Evolutionary conservation across 1,139 yeast species (phyloP).

Genomic region (Kodamaea sp.): DNA sequence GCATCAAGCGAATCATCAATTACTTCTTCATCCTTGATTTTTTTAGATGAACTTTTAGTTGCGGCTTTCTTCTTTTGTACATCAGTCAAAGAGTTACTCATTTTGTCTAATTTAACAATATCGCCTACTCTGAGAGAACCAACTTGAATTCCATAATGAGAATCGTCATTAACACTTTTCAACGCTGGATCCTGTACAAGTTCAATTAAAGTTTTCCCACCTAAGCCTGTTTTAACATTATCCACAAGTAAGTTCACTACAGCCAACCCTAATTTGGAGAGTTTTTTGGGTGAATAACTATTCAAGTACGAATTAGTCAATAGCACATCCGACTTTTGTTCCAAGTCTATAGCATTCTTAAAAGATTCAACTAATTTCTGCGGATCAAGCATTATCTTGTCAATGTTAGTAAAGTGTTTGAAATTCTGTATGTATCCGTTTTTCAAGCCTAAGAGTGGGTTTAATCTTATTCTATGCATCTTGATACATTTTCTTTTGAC

Average conservation of each 20-base stretch:
- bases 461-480: constrained; percentile 19
- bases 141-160: constrained; percentile 28
- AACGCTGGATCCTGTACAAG: constrained; percentile 59
- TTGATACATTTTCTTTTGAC: constrained; percentile 16
- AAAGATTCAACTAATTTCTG: constrained; percentile 38
- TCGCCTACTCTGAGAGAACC: constrained; percentile 77
- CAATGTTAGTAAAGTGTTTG: constrained; percentile 8
- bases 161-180: constrained; percentile 28
- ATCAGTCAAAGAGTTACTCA: constrained; percentile 19
- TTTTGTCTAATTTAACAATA: constrained; percentile 53
- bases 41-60: constrained; percentile 21
- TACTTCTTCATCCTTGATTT: constrained; percentile 13
- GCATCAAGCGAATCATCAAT: constrained; percentile 46
- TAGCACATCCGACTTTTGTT: constrained; percentile 56
- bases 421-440: constrained; percentile 25
- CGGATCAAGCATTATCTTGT: constrained; percentile 4
- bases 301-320: constrained; percentile 49
- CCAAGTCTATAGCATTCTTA: constrained; percentile 50
- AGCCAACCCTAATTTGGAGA: constrained; percentile 73
- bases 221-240: constrained; percentile 70
- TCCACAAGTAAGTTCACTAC: constrained; percentile 59
- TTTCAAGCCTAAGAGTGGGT: constrained; percentile 24
- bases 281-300: constrained; percentile 56
- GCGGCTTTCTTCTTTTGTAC: constrained; percentile 19
- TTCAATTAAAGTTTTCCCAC: constrained; percentile 72